phyloP scores from a whole-genome alignment of 2,329 filamentous ascomycete genomes.

The Diaporthe nobilis region DNA sequence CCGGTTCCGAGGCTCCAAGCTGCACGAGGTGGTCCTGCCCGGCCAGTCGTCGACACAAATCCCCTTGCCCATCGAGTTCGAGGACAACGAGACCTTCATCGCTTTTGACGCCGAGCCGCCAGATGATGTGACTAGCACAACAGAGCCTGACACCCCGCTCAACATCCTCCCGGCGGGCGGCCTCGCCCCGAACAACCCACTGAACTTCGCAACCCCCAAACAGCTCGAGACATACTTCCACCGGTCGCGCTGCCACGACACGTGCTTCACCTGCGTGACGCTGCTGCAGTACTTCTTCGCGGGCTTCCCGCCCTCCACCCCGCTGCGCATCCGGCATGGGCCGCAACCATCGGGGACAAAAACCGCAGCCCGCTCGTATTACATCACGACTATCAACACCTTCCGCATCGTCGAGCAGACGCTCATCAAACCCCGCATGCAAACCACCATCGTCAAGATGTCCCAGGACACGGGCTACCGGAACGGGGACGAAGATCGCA shows the following conservation, averaged over 20 bases:
- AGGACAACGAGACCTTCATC: background rate
- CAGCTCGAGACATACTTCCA: background rate
- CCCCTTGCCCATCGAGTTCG: background rate
- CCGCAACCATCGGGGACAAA: background rate
- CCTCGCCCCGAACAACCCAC: background rate
- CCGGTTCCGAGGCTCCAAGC: background rate
- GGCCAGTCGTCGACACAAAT: background rate
- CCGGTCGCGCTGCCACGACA: background rate
- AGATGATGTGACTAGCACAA: background rate
- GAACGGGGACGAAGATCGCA: background rate
- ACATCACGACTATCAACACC: background rate
- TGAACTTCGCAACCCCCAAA: background rate
- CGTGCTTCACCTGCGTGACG: background rate
- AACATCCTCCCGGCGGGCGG: background rate
- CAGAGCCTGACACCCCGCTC: background rate
- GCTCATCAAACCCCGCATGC: background rate
- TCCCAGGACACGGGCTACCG: background rate
- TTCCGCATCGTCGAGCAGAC: background rate
- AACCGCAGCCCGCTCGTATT: background rate
- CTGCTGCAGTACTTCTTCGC: background rate
- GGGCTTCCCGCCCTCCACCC: background rate
- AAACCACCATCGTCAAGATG: background rate
- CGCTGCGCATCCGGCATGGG: background rate
- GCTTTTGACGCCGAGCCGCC: background rate
- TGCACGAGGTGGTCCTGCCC: background rate